A percentile compares a stretch with the other conserved stretches of the same genome.
Conservation (phyloP, 164 flowering plant species). For the Dillenia suffruticosa region DNA sequence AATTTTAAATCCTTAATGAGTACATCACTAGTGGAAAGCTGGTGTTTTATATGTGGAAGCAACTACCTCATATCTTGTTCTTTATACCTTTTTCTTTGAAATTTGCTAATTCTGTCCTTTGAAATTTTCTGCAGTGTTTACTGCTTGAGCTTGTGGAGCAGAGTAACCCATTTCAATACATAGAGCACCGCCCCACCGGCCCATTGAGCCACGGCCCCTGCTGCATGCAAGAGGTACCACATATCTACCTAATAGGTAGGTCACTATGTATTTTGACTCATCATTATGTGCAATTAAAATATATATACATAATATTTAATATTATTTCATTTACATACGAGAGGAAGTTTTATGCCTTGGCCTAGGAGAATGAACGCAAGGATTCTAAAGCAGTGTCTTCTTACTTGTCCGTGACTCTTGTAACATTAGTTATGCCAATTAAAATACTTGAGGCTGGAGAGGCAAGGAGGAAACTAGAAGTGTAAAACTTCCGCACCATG, state of each 20-base stretch:
- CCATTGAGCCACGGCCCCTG: conserved; percentile 43
- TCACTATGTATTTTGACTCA: conserved; percentile 17
- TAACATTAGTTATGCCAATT: too few relatives aligned
- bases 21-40: conserved; percentile 16
- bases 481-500: too few relatives aligned
- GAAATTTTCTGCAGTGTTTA: conserved; percentile 1
- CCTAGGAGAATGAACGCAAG: conserved; percentile 17
- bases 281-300: conserved; percentile 4
- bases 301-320: not conserved
- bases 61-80: conserved; percentile 16
- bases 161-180: conserved; percentile 16
- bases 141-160: conserved; percentile 4
- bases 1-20: conserved; percentile 15
- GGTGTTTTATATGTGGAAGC: conserved; percentile 20
- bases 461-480: too few relatives aligned
- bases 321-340: conserved; percentile 1
- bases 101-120: not conserved
- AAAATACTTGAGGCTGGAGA: too few relatives aligned
- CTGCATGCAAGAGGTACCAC: conserved; percentile 8
- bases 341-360: conserved; percentile 5
- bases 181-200: conserved; percentile 36
- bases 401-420: too few relatives aligned
- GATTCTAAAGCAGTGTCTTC: conserved; percentile 4
- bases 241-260: conserved; percentile 26
- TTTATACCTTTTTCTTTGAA: not conserved